Conservation (phyloP, 1,139 yeast genomes). For the Blastobotrys ciferrii region DNA sequence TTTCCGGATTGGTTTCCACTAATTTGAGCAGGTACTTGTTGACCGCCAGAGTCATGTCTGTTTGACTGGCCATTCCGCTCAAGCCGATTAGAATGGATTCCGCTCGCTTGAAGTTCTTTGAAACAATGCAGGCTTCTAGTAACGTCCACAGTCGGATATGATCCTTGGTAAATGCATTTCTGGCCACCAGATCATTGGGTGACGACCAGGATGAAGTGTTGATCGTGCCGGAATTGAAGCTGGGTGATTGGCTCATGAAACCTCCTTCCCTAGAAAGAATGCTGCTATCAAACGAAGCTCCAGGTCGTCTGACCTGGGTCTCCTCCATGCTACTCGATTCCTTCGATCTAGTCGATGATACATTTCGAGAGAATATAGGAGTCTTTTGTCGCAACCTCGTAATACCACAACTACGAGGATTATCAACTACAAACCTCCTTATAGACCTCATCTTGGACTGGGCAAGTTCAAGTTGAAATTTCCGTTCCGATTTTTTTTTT, state of each 20-base stretch:
- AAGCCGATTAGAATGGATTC: constrained; percentile 60
- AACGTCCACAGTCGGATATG: constrained; percentile 70
- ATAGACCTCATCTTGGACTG: not conserved
- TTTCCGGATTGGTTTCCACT: constrained; percentile 39
- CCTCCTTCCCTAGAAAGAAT: not conserved
- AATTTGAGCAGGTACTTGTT: constrained; percentile 50
- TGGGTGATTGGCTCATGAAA: not conserved
- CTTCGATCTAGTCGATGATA: not conserved
- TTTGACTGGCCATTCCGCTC: constrained; percentile 43
- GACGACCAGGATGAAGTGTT: constrained; percentile 34
- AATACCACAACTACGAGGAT: not conserved
- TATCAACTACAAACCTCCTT: constrained; percentile 5
- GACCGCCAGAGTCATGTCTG: constrained; percentile 43
- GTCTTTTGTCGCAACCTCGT: not conserved
- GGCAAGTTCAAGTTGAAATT: not conserved
- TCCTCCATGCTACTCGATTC: not conserved
- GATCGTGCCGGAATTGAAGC: not conserved
- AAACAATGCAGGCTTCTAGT: constrained; percentile 73
- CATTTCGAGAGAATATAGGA: not conserved
- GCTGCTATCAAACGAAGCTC: constrained; percentile 1
- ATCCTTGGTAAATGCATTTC: constrained; percentile 42
- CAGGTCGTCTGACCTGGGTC: not conserved
- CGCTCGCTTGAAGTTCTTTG: constrained; percentile 70
- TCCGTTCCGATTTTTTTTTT: not conserved
- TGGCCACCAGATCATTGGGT: constrained; percentile 34